phyloP scores from a whole-genome alignment of 1,284 basidiomycete species.

The Phenoliferia sp. region DNA sequence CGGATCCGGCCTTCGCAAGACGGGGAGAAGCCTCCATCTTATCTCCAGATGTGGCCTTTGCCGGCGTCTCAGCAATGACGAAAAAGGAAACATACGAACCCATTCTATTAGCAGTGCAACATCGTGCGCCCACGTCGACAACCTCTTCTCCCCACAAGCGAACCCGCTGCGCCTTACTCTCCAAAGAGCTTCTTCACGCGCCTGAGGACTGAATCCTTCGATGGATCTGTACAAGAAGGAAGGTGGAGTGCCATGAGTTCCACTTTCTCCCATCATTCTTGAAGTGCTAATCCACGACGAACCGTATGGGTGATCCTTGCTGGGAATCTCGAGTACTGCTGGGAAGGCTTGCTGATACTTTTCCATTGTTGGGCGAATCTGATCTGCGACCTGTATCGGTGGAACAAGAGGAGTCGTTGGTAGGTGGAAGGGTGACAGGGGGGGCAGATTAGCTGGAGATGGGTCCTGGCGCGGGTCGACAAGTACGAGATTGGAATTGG shows the following conservation, averaged over 20 bases:
- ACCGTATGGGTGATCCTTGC: conserved; percentile 60
- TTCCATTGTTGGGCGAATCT: conserved; percentile 92
- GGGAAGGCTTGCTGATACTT: conserved; percentile 95
- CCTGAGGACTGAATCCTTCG: conserved; percentile 94
- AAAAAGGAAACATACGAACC: not conserved
- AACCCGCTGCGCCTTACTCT: conserved; percentile 51
- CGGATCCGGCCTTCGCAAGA: too few species aligned
- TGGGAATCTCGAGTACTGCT: conserved; percentile 93
- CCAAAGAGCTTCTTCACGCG: conserved; percentile 95
- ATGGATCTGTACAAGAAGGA: conserved; percentile 65
- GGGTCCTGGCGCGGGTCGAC: not conserved
- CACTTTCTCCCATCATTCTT: not conserved
- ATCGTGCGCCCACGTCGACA: not conserved
- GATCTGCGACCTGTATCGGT: conserved; percentile 76
- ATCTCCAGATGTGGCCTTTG: too few species aligned
- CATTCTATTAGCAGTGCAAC: conserved; percentile 2
- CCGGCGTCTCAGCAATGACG: too few species aligned
- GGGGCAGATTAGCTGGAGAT: not conserved
- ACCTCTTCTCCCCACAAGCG: not conserved
- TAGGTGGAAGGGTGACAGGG: not conserved
- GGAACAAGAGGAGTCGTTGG: not conserved
- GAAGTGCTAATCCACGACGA: conserved; percentile 38
- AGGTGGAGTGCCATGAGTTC: not conserved
- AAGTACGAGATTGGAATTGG: not conserved
- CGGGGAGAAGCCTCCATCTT: too few species aligned